Evolutionary conservation across 305 asterid species (phyloP), one percentile per base, ranked within the genome.

Genomic region (Fraxinus floribunda): DNA sequence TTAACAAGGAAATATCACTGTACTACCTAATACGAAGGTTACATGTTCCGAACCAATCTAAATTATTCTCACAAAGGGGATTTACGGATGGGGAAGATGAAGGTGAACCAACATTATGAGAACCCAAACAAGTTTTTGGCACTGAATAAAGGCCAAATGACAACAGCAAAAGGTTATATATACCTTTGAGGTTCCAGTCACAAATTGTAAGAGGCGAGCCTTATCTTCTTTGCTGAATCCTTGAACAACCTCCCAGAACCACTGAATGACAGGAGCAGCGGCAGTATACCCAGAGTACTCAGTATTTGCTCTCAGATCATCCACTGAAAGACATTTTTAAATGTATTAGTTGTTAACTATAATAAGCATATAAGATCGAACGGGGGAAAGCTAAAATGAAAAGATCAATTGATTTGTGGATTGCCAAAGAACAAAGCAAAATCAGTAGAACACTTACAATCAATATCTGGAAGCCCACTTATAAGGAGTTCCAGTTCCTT

Each of bases 231-330:
- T 94, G 91, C 98, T 95, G 84, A 95, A 88, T 86, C 89, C 95
- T 82, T 95, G 97, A 88, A 93, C 97, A 49, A 94, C 94, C 85
- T 94, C 97, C 98, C 99, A 94, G 92, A 95, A 95, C 98, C 97
- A 94, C 75, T 94, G 98, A 86, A 95, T 92, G 64, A 92, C 91
- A 44, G 98, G 97, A n/a, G 99, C 91, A 71, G 93, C 98, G 9
- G 95, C 90, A 86, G 89, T 92, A 83, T 92, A 95, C 18, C 98
- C 97, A 29, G 95, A 92, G 88, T 94, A 95, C 88, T 93, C 98
- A 0, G 99, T 92, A 84, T 95, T 95, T 70, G 94, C 99, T 89
- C 95, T 92, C 90, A 95, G 86, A 87, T 95, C 98, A 83, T 94
- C 99, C 97, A 95, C 98, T 95, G 93, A 52, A 86, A 88, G 22